A percentile compares a stretch with the other conserved stretches of the same genome.
phyloP scores from a whole-genome alignment of 805 yeast genomes.

The Candida boidinii region DNA sequence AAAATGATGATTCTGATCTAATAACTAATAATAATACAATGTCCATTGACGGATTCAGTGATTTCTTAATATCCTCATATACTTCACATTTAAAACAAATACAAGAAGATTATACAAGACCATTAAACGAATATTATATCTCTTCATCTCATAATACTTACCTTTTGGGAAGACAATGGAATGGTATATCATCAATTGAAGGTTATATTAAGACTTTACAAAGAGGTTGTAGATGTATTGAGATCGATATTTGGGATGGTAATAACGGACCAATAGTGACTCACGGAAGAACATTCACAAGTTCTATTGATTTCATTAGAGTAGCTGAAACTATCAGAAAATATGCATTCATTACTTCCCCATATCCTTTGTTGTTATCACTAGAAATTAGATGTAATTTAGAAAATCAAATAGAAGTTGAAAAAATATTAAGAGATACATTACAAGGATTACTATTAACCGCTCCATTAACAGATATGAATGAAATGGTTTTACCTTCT shows the following conservation, averaged over 20 bases:
- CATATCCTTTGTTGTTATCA: conserved; percentile 79
- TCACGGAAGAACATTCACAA: conserved; percentile 82
- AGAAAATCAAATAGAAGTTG: conserved; percentile 58
- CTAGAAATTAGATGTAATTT: conserved; percentile 74
- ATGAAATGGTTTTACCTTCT: conserved; percentile 43
- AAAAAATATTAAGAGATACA: conserved; percentile 39
- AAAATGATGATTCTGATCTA: conserved; percentile 21
- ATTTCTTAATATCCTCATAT: conserved; percentile 25
- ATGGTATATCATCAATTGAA: conserved; percentile 80
- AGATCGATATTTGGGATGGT: conserved; percentile 91
- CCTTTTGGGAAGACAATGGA: conserved; percentile 78
- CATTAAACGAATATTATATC: conserved; percentile 78
- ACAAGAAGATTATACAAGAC: conserved; percentile 42
- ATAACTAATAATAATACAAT: too few species aligned
- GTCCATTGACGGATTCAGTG: conserved; percentile 17
- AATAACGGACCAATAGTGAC: conserved; percentile 71
- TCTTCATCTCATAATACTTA: conserved; percentile 96
- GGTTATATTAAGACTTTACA: conserved; percentile 82
- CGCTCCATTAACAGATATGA: conserved; percentile 25
- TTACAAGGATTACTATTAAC: conserved; percentile 52
- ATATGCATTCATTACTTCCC: conserved; percentile 83
- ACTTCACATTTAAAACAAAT: conserved; percentile 15
- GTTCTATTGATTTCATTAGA: conserved; percentile 57
- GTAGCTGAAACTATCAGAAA: conserved; percentile 70
- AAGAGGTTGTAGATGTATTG: conserved; percentile 91